Evolutionary conservation across 106 monocot species (phyloP), one percentile per base, ranked within the genome.

Genomic region (Phalaenopsis equestris): DNA sequence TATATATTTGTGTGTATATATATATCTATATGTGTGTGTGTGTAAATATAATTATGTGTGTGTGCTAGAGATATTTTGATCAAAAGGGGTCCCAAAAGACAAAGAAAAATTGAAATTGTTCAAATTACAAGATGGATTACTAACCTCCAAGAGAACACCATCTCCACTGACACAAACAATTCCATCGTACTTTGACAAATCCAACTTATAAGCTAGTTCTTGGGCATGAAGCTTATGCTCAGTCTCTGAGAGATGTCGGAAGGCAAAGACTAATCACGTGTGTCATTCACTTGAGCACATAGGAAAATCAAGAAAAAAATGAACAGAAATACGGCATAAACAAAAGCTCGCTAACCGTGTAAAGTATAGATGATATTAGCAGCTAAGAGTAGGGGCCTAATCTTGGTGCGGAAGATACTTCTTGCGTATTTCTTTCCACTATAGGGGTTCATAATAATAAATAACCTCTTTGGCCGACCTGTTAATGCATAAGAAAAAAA

Each of bases 371-470:
- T 19, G 15, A 97, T 65, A 55, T 80, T 82, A 82, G 97, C 89
- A 67, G 92, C 97, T 75, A 64, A 86, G 79, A 97, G 84, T 30
- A 97, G 84, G 9, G 94, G 92, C 52, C 81, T 88, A 17, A 97
- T 83, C 80, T 94, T 89, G 39, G 77, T 83, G 47, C 80, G 37
- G 68, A 97, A 97, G 10, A 92, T 94, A 42, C 74, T 82, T 19
- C 56, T 42, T 52, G 86, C 97, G 80, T 79, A 42, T 85, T 79
- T 87, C 80, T 92, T 97, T 56, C 97, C 97, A 56, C 94, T 92
- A 88, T 83, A 97, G 70, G 97, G 97, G 79, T 97, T 97, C 56
- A 97, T 41, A 68, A 97, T 80, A 58, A 97, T 84, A 75, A 92
- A 88, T 76, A 97, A 79, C 48, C 83, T 86, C 85, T 85, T 97